phyloP scores from a whole-genome alignment of 495 filamentous ascomycete genomes.

The Monascus purpureus region DNA sequence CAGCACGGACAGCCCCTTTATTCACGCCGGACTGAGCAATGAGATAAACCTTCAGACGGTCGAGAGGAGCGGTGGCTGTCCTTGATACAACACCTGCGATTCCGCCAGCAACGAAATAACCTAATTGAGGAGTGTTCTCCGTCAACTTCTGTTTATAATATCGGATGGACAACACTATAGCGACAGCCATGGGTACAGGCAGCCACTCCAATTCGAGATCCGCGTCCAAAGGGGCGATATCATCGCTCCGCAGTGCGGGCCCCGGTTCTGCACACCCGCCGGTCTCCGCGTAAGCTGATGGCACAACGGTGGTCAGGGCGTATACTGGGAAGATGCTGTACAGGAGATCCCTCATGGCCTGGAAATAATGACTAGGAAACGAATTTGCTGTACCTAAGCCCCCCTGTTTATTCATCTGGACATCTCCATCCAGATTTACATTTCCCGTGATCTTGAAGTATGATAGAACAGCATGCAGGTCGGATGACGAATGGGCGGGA shows the following conservation, averaged over 20 bases:
- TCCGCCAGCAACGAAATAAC: slow-evolving; percentile 94
- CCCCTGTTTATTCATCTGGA: slow-evolving; percentile 79
- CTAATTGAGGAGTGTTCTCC: slow-evolving; percentile 56
- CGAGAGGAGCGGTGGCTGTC: slow-evolving; percentile 87
- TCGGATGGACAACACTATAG: slow-evolving; percentile 35
- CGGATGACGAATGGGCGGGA: slow-evolving; percentile 50
- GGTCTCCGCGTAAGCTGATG: slow-evolving; percentile 26
- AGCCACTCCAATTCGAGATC: slow-evolving; percentile 32
- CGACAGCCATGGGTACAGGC: slow-evolving; percentile 28
- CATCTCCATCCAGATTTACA: slow-evolving; percentile 89
- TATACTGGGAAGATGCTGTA: slow-evolving; percentile 26
- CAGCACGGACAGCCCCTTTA: slow-evolving; percentile 46
- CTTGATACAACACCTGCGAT: slow-evolving; percentile 83
- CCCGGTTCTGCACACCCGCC: slow-evolving; percentile 10
- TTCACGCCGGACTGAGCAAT: slow-evolving; percentile 72
- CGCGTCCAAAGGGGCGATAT: slow-evolving; percentile 18
- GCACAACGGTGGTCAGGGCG: slow-evolving; percentile 23
- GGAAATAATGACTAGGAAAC: slow-evolving; percentile 45
- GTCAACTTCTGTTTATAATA: slow-evolving; percentile 46
- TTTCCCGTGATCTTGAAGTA: slow-evolving; percentile 87
- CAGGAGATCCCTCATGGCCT: slow-evolving; percentile 25
- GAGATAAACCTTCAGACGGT: slow-evolving; percentile 93
- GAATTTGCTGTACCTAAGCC: slow-evolving; percentile 80
- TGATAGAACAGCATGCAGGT: slow-evolving; percentile 72
- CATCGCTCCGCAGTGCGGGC: slow-evolving; percentile 13